Percentiles rank a stretch among this genome's conserved stretches.
Conservation (phyloP, 768 basidiomycete genomes). For the Leccinum subgranulosum region DNA sequence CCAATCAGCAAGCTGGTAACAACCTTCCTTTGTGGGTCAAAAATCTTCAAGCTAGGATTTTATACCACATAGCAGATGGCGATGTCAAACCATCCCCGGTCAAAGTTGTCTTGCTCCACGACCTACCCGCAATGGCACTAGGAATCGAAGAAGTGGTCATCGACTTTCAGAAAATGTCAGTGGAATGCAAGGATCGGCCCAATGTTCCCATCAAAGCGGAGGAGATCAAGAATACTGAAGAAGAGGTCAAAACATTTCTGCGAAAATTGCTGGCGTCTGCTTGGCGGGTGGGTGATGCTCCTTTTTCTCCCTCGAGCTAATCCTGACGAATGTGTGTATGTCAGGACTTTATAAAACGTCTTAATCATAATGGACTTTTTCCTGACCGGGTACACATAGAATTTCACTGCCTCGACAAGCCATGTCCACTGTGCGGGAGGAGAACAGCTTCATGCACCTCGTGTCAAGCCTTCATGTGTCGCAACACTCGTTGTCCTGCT, state of each 20-base stretch:
- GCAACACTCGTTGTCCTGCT: constrained; percentile 13
- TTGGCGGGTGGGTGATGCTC: no score
- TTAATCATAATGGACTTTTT: constrained; percentile 6
- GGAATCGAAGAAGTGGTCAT: constrained; percentile 9
- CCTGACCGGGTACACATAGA: neutral
- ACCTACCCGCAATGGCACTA: neutral
- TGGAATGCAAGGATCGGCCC: constrained; percentile 10
- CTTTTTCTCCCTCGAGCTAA: no score
- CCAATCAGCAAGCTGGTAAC: no score
- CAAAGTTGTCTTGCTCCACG: constrained; percentile 15
- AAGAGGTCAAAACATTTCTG: no score
- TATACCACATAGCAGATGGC: constrained; percentile 8
- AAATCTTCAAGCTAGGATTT: constrained; percentile 14
- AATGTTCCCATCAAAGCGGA: constrained; percentile 18
- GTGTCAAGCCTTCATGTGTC: constrained; percentile 15
- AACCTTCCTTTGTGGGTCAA: neutral
- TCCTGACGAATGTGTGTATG: no score
- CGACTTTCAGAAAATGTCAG: constrained; percentile 18
- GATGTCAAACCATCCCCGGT: constrained; percentile 10
- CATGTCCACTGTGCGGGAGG: constrained; percentile 15
- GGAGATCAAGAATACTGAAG: constrained; percentile 10
- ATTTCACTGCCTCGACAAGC: neutral
- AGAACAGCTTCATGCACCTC: constrained; percentile 6
- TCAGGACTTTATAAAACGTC: constrained; percentile 16
- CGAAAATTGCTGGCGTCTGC: no score